Evolutionary conservation across 225 moss, liverwort and hornwort genomes (phyloP).

Genomic region (Physcomitrellopsis africana): DNA sequence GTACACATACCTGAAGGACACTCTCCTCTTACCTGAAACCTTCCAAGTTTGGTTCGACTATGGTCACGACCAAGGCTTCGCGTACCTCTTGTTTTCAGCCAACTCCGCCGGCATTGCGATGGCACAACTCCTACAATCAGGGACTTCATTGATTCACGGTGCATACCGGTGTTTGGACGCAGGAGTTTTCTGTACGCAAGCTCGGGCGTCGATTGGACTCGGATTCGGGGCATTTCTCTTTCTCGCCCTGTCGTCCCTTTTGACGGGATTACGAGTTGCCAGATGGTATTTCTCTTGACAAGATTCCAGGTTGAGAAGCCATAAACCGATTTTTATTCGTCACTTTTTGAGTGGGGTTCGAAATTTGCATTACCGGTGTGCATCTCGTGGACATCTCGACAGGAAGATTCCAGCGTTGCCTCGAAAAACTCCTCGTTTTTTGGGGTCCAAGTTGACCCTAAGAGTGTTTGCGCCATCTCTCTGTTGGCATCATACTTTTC

Average conservation of each 20-base stretch:
- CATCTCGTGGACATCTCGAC: not conserved
- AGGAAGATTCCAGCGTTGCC: not conserved
- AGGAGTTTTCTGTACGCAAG: slow-evolving; percentile 54
- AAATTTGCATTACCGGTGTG: not conserved
- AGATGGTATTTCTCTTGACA: slow-evolving; percentile 61
- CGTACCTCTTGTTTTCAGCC: slow-evolving; percentile 66
- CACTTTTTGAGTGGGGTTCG: not conserved
- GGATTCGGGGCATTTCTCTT: slow-evolving; percentile 66
- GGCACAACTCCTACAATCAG: slow-evolving; percentile 59
- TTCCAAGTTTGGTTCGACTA: slow-evolving; percentile 72
- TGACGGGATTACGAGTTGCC: slow-evolving; percentile 68
- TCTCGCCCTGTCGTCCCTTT: slow-evolving; percentile 51
- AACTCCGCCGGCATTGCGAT: slow-evolving; percentile 59
- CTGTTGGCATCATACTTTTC: no score
- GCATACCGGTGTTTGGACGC: slow-evolving; percentile 43
- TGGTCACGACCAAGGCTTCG: slow-evolving; percentile 69
- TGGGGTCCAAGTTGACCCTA: not conserved
- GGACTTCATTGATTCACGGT: slow-evolving; percentile 35
- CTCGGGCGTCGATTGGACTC: slow-evolving; percentile 48
- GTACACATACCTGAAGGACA: slow-evolving; percentile 44
- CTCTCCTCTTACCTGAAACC: slow-evolving; percentile 49
- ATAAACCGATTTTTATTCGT: not conserved
- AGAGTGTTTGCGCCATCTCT: no score
- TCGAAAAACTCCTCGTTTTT: not conserved
- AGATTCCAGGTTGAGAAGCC: not conserved